Conservation (phyloP, 2,329 filamentous ascomycete genomes). For the Exophiala sp. region DNA sequence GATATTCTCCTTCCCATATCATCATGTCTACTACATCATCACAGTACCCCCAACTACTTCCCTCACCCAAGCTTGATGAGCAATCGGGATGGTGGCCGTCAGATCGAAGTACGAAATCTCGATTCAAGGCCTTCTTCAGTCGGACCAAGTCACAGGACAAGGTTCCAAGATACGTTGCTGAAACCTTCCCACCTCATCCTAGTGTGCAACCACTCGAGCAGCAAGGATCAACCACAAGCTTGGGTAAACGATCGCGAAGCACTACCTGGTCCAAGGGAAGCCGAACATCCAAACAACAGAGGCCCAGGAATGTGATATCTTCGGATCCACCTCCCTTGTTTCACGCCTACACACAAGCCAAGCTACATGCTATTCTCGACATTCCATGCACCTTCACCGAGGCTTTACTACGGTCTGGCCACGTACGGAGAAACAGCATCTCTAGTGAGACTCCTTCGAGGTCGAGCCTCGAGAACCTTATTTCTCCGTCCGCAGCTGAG, state of each 20-base stretch:
- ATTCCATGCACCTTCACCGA: constrained; percentile 48
- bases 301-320: constrained; percentile 22
- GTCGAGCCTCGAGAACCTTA: constrained; percentile 14
- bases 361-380: constrained; percentile 69
- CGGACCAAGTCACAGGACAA: constrained; percentile 18
- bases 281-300: constrained; percentile 1
- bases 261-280: constrained; percentile 11
- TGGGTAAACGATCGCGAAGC: constrained; percentile 2
- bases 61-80: constrained; percentile 3
- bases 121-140: constrained; percentile 18
- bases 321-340: constrained; percentile 76
- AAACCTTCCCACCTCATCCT: background rate
- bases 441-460: constrained; percentile 9
- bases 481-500: constrained; percentile 35
- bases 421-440: constrained; percentile 45
- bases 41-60: background rate
- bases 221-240: background rate
- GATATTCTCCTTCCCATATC: background rate
- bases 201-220: background rate
- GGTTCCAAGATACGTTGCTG: constrained; percentile 2
- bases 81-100: constrained; percentile 23
- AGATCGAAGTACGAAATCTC: constrained; percentile 19
- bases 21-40: constrained; percentile 9
- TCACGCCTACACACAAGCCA: constrained; percentile 79
- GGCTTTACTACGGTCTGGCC: constrained; percentile 65